Conservation (phyloP, 495 filamentous ascomycete genomes). For the Penicillium tannophilum region DNA sequence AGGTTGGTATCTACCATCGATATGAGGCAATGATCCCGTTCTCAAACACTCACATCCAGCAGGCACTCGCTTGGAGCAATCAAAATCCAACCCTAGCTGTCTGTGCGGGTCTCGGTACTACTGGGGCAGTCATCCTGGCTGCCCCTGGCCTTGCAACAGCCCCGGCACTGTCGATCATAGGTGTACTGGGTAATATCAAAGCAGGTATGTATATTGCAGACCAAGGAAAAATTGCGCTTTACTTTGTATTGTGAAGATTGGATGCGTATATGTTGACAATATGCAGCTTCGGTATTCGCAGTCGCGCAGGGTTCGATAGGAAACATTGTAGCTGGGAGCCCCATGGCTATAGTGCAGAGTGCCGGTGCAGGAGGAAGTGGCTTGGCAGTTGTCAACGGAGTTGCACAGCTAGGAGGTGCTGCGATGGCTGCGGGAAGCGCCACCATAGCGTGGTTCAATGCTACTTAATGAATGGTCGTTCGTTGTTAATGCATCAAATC, state of each 20-base stretch:
- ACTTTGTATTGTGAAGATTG: too few relatives aligned
- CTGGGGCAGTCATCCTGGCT: slow-evolving; percentile 12
- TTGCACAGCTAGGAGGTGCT: slow-evolving; percentile 18
- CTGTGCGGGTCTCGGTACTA: slow-evolving; percentile 13
- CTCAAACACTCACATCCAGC: not conserved
- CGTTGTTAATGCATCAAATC: too few relatives aligned
- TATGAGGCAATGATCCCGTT: not conserved
- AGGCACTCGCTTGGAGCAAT: slow-evolving; percentile 18
- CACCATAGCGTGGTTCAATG: slow-evolving; percentile 8
- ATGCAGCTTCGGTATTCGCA: slow-evolving; percentile 6
- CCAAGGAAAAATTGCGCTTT: slow-evolving; percentile 4
- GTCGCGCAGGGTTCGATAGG: slow-evolving; percentile 11
- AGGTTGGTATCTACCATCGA: slow-evolving; percentile 8
- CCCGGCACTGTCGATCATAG: slow-evolving; percentile 17
- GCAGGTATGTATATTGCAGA: slow-evolving; percentile 17
- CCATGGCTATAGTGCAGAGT: slow-evolving; percentile 21
- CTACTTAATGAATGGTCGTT: not conserved
- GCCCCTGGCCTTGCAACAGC: slow-evolving; percentile 16
- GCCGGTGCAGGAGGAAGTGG: slow-evolving; percentile 24
- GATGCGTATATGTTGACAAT: not conserved
- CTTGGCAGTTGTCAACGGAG: slow-evolving; percentile 17
- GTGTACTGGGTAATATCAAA: slow-evolving; percentile 17
- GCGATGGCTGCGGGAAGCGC: slow-evolving; percentile 4
- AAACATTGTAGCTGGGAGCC: slow-evolving; percentile 20
- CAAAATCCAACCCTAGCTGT: slow-evolving; percentile 17